These are phyloP conservation scores for Magnaporthiopsis incrustans DNA, from an alignment of 2,329 filamentous ascomycete species.

Conservation along the genomic window DNA sequence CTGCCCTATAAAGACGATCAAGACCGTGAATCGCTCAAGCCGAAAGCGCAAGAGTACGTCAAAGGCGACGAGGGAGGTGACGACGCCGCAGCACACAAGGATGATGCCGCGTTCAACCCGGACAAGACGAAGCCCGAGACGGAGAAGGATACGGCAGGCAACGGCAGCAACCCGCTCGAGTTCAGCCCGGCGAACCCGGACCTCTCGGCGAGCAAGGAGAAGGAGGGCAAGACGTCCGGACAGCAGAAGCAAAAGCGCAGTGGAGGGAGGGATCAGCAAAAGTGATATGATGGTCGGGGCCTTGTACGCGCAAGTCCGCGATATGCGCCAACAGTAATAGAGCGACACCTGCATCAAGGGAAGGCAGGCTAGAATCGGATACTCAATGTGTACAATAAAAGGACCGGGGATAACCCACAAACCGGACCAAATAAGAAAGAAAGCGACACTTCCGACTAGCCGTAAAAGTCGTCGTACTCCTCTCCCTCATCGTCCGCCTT, in stretches of 20 bases:
- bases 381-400: neutral
- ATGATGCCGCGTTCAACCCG: slow-evolving; percentile 61
- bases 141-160: slow-evolving; percentile 36
- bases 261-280: slow-evolving; percentile 12
- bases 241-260: slow-evolving; percentile 28
- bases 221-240: slow-evolving; percentile 22
- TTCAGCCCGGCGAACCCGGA: slow-evolving; percentile 36
- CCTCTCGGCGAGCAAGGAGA: slow-evolving; percentile 30
- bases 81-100: slow-evolving; percentile 44
- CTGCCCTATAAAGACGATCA: slow-evolving; percentile 42
- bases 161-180: slow-evolving; percentile 29
- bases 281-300: neutral
- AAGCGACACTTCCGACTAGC: neutral
- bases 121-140: slow-evolving; percentile 58
- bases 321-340: neutral
- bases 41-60: slow-evolving; percentile 57
- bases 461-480: slow-evolving; percentile 47
- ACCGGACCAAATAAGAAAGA: neutral
- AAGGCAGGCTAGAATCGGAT: neutral
- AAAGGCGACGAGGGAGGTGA: slow-evolving; percentile 53
- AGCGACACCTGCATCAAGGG: neutral
- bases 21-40: slow-evolving; percentile 56
- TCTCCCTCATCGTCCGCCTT: slow-evolving; percentile 39
- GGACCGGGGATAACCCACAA: neutral
- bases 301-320: neutral